phyloP scores from a whole-genome alignment of 768 basidiomycete genomes.

The Russula vinacea region DNA sequence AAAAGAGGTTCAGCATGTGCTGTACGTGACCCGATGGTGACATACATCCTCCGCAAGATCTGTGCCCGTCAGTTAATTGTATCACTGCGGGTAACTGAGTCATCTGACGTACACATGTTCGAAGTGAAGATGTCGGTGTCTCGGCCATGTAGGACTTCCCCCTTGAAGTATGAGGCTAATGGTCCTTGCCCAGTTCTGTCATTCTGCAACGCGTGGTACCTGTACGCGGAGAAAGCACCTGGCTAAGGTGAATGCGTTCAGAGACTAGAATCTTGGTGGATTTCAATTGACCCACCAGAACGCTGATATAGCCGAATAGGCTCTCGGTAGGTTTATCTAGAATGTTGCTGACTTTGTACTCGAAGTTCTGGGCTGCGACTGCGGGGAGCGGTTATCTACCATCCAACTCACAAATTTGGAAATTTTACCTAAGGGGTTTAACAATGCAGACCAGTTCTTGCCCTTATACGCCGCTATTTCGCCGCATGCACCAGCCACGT shows the following conservation, averaged over 20 bases:
- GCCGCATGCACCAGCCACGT: slow-evolving; percentile 95
- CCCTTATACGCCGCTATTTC: slow-evolving; percentile 94
- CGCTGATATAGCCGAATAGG: slow-evolving; percentile 94
- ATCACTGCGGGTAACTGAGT: not conserved
- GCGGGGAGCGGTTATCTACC: not conserved
- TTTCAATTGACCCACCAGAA: slow-evolving; percentile 52
- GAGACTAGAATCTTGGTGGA: not conserved
- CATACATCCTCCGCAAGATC: slow-evolving; percentile 87
- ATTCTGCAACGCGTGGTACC: slow-evolving; percentile 87
- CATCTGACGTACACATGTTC: slow-evolving; percentile 76
- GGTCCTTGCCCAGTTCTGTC: slow-evolving; percentile 79
- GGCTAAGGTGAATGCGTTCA: slow-evolving; percentile 45
- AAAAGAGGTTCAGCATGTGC: slow-evolving; percentile 32
- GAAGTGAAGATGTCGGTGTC: slow-evolving; percentile 93
- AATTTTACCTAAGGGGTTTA: slow-evolving; percentile 76
- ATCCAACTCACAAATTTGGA: not conserved
- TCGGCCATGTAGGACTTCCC: slow-evolving; percentile 78
- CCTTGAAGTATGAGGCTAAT: slow-evolving; percentile 95
- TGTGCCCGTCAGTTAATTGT: slow-evolving; percentile 32
- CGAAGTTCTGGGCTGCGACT: slow-evolving; percentile 95
- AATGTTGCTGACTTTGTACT: slow-evolving; percentile 90
- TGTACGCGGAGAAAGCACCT: slow-evolving; percentile 93
- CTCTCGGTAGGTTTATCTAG: slow-evolving; percentile 87
- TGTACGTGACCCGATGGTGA: slow-evolving; percentile 5
- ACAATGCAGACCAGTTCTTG: slow-evolving; percentile 71